Evolutionary conservation across 805 yeast species (phyloP).

Genomic region (Candida broadrunensis): DNA sequence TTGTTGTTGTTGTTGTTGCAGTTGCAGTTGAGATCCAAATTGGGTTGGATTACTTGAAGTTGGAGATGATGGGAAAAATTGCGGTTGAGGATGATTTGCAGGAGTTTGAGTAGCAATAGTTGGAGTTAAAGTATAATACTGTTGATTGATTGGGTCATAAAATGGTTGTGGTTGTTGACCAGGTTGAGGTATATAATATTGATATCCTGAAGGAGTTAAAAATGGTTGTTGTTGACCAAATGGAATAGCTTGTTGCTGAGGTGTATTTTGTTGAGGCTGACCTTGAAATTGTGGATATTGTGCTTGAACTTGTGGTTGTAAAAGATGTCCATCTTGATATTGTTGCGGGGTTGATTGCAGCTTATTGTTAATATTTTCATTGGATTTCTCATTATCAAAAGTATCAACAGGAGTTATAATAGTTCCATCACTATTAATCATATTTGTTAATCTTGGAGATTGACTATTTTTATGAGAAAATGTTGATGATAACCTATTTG

Average conservation of each 20-base stretch:
- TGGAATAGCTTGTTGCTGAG: slow-evolving; percentile 2
- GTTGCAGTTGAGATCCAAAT: slow-evolving; percentile 12
- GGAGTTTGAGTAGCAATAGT: slow-evolving; percentile 23
- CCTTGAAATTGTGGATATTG: slow-evolving; percentile 3
- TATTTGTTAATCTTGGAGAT: slow-evolving; percentile 36
- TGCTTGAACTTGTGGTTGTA: slow-evolving; percentile 5
- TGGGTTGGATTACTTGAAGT: slow-evolving; percentile 10
- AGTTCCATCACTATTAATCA: slow-evolving; percentile 46
- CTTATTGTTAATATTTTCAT: background rate
- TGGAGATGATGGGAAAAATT: slow-evolving; percentile 37
- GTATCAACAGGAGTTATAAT: slow-evolving; percentile 40
- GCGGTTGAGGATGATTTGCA: slow-evolving; percentile 27
- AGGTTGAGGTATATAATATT: slow-evolving; percentile 13
- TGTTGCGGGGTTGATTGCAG: background rate
- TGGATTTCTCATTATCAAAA: slow-evolving; percentile 7
- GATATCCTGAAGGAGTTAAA: slow-evolving; percentile 8
- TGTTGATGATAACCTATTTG: slow-evolving; percentile 34
- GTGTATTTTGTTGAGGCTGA: slow-evolving; percentile 3
- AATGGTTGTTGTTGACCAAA: slow-evolving; percentile 10
- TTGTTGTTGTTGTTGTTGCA: slow-evolving; percentile 15
- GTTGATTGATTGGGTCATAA: slow-evolving; percentile 44
- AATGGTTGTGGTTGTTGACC: slow-evolving; percentile 36
- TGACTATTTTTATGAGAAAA: slow-evolving; percentile 31
- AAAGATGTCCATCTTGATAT: slow-evolving; percentile 2
- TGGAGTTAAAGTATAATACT: slow-evolving; percentile 38